Conservation (phyloP, 371 early-diverging fungal genomes). For the Circinella umbellata region DNA sequence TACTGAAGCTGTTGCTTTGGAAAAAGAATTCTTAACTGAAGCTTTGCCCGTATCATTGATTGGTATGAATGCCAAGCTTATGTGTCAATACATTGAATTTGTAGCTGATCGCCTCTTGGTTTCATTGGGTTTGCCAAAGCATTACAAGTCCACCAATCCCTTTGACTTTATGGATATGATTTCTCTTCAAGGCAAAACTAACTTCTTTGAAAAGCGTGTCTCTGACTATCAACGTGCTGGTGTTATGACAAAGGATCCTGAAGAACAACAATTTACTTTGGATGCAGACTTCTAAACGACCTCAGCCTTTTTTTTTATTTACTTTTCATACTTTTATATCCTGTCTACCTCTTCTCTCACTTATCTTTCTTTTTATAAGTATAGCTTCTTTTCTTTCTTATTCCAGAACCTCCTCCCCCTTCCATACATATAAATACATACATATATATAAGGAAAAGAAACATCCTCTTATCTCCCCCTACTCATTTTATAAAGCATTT, state of each 20-base stretch:
- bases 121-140: conserved; percentile 89
- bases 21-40: conserved; percentile 97
- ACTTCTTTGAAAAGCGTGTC: conserved; percentile 99
- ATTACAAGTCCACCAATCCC: conserved; percentile 94
- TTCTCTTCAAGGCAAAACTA: conserved; percentile 99
- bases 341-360: conserved; percentile 7
- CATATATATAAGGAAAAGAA: conserved; percentile 2
- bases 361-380: conserved; percentile 4
- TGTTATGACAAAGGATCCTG: conserved; percentile 80
- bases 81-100: conserved; percentile 99
- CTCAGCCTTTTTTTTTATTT: not conserved
- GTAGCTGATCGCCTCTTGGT: conserved; percentile 98
- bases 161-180: conserved; percentile 99
- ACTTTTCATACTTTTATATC: not conserved
- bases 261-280: conserved; percentile 80
- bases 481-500: conserved; percentile 2
- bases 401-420: not conserved
- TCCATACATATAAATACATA: not conserved
- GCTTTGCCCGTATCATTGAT: conserved; percentile 96
- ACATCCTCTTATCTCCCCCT: conserved; percentile 1
- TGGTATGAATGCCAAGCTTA: conserved; percentile 98
- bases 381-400: not conserved
- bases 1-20: conserved; percentile 94
- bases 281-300: conserved; percentile 80
- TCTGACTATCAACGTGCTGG: conserved; percentile 99